These are phyloP conservation scores for Theileria equi DNA, from an alignment of 169 alveolate genomes.

Conservation along the genomic window DNA sequence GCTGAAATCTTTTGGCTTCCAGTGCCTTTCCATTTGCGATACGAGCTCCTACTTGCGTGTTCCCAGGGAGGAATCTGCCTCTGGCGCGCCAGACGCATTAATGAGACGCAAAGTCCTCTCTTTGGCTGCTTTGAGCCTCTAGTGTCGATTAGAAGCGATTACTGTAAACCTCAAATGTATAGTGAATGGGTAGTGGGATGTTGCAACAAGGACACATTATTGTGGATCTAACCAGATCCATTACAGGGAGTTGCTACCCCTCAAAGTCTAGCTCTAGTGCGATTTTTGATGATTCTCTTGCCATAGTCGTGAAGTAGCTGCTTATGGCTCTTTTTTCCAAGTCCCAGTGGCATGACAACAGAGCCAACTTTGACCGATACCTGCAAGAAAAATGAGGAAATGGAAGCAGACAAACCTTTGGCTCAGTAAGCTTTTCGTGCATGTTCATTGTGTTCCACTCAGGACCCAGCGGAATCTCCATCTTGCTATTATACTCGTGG, in stretches of 20 bases:
- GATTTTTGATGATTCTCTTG: constrained; percentile 31
- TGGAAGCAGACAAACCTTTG: constrained; percentile 69
- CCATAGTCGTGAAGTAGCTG: constrained; percentile 28
- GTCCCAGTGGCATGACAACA: constrained; percentile 56
- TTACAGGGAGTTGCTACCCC: background rate
- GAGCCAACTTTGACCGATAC: constrained; percentile 42
- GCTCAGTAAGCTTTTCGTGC: constrained; percentile 78
- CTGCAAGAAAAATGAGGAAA: constrained; percentile 1
- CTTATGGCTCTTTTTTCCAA: constrained; percentile 31
- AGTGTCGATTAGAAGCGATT: too few relatives aligned
- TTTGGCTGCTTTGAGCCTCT: too few relatives aligned
- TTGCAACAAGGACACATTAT: background rate
- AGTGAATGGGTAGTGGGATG: too few relatives aligned
- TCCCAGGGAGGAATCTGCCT: constrained; percentile 64
- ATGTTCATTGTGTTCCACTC: constrained; percentile 83
- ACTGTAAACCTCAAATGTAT: too few relatives aligned
- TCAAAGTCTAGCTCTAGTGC: constrained; percentile 47
- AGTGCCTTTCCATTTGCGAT: constrained; percentile 13
- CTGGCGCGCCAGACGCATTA: background rate
- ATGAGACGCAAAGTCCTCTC: too few relatives aligned
- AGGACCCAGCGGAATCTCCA: constrained; percentile 70
- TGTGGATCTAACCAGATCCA: background rate
- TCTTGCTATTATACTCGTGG: constrained; percentile 51
- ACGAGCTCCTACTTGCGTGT: constrained; percentile 32
- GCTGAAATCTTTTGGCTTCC: background rate